Evolutionary conservation across 768 basidiomycete genomes (phyloP), one percentile per base, ranked within the genome.

Genomic region (Russula vinacea): DNA sequence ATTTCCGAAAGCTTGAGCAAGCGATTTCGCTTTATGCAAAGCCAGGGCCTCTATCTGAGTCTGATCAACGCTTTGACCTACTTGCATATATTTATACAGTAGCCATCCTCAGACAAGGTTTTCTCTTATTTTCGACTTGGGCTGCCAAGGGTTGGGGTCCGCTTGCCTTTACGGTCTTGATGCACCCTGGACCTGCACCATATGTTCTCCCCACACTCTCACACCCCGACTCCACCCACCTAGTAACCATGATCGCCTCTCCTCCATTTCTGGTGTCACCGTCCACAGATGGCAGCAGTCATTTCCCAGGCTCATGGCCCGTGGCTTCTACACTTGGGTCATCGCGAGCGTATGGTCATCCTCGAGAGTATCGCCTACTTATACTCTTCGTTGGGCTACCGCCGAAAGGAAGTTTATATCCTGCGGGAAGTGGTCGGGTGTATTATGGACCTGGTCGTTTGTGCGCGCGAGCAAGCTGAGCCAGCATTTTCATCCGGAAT

Each of bases 81-180:
- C 79, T 87, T 32, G 78, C 89, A 2, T 84, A 87, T 70, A 77
- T 94, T 33, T 90, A 89, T 73, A 79, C 79, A 70, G 80, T 80
- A 75, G 84, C 76, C 53, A 82, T 92, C 55, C 78, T 94, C 11
- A 84, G 92, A 45, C 90, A 90, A 71, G 77, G 88, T 7, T 81
- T 84, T 2, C 79, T 95, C 55, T 78, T 93, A 17, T 89, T 91
- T 71, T 81, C 89, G 24, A 77, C 92, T 10, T 90, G 90, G 89
- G 85, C 88, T 51, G 83, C 88, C n/a, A 90, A 91, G 73, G 93
- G 93, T 26, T 93, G 92, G 88, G 90, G 91, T 3, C 83, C 86
- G 0, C 78, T 89, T 35, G 87, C 91, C 3, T 86, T 92, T 67
- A 83, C 84, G 19, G 83, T 83, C 22, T 87, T 92, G 85, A 74